These are phyloP conservation scores for Lodderomyces beijingensis DNA, from an alignment of 1,139 yeast genomes.

Conservation along the genomic window DNA sequence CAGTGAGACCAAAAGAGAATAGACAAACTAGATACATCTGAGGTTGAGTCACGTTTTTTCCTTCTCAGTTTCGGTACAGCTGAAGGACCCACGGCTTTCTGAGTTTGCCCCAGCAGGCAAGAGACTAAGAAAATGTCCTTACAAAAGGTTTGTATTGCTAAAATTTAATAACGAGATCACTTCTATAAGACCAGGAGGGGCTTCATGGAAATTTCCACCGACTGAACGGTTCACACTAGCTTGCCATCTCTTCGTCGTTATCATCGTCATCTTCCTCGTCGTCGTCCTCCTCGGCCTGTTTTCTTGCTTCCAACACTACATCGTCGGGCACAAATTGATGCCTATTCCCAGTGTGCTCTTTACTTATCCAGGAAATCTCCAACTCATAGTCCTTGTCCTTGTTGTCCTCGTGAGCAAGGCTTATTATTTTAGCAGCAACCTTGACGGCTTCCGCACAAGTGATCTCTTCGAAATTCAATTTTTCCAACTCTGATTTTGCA, in stretches of 20 bases:
- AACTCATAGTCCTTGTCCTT: slow-evolving; percentile 96
- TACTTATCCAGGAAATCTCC: slow-evolving; percentile 83
- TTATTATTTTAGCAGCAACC: slow-evolving; percentile 89
- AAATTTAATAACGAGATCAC: too few relatives aligned
- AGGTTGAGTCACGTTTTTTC: too few relatives aligned
- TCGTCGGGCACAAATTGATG: slow-evolving; percentile 80
- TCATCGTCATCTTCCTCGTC: slow-evolving; percentile 69
- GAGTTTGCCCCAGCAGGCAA: too few relatives aligned
- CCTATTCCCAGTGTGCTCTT: slow-evolving; percentile 70
- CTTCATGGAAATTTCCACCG: not conserved
- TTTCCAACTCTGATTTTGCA: slow-evolving; percentile 94
- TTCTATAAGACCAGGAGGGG: too few relatives aligned
- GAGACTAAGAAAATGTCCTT: too few relatives aligned
- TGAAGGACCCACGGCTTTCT: too few relatives aligned
- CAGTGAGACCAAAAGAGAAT: too few relatives aligned
- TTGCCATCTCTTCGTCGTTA: slow-evolving; percentile 18
- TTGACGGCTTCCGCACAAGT: slow-evolving; percentile 80
- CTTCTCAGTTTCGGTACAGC: too few relatives aligned
- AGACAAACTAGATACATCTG: too few relatives aligned
- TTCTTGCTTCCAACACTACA: slow-evolving; percentile 74
- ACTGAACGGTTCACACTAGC: too few relatives aligned
- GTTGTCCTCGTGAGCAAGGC: slow-evolving; percentile 93
- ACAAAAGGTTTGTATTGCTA: too few relatives aligned
- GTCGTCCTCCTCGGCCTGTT: slow-evolving; percentile 74
- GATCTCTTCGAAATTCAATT: slow-evolving; percentile 68